These are phyloP conservation scores for Candida pseudoglaebosa DNA, from an alignment of 805 yeast species.

Conservation along the genomic window DNA sequence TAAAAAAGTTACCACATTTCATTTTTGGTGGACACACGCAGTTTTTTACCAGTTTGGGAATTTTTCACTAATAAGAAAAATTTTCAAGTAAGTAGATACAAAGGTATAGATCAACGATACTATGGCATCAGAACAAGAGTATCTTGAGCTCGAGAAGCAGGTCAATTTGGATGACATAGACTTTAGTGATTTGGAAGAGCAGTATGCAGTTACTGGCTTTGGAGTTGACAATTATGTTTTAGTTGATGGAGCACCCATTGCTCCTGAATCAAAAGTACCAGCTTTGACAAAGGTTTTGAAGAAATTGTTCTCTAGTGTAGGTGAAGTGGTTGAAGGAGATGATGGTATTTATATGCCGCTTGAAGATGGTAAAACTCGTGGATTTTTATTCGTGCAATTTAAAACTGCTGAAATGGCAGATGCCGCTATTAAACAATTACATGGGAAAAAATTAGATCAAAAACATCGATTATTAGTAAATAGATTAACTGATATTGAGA, in stretches of 20 bases:
- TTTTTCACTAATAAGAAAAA: neutral
- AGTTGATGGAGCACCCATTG: constrained; percentile 93
- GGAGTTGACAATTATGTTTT: constrained; percentile 76
- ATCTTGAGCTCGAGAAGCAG: constrained; percentile 34
- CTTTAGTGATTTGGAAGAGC: constrained; percentile 79
- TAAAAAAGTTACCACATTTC: too few relatives aligned
- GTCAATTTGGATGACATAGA: constrained; percentile 53
- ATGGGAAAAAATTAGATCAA: constrained; percentile 89
- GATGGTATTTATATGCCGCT: constrained; percentile 81
- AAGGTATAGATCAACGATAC: neutral
- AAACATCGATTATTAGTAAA: constrained; percentile 87
- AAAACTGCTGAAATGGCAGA: constrained; percentile 63
- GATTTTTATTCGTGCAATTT: constrained; percentile 82
- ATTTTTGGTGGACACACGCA: neutral
- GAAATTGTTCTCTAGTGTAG: constrained; percentile 74
- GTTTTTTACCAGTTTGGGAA: neutral
- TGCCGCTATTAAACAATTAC: constrained; percentile 72
- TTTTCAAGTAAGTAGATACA: neutral
- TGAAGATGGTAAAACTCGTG: constrained; percentile 75
- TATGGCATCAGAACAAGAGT: constrained; percentile 15
- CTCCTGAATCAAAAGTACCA: constrained; percentile 84
- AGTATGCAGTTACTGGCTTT: constrained; percentile 54
- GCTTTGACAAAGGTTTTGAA: constrained; percentile 79
- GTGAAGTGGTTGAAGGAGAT: constrained; percentile 56
- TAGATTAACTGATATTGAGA: constrained; percentile 77